Conservation (phyloP, 1,284 basidiomycete species). For the Melampsora americana region DNA sequence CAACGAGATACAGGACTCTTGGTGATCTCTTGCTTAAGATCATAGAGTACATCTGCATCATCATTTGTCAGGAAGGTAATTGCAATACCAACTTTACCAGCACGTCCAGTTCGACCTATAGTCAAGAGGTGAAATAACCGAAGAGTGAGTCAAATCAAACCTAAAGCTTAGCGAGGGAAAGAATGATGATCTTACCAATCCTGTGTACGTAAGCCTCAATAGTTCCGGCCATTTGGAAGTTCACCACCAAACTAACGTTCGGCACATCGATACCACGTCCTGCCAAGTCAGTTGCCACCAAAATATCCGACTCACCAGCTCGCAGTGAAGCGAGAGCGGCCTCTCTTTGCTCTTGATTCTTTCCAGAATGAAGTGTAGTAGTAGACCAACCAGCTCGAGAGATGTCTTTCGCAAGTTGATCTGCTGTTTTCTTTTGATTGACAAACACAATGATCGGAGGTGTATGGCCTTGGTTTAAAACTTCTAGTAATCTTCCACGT, state of each 20-base stretch:
- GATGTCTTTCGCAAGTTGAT: conserved; percentile 89
- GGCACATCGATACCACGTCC: conserved; percentile 98
- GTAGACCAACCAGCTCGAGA: conserved; percentile 80
- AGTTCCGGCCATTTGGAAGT: conserved; percentile 91
- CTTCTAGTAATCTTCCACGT: conserved; percentile 79
- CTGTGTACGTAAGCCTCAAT: conserved; percentile 97
- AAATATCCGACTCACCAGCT: conserved; percentile 73
- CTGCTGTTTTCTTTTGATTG: conserved; percentile 98
- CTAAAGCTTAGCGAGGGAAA: neutral
- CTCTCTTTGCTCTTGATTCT: conserved; percentile 95
- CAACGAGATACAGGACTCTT: conserved; percentile 91
- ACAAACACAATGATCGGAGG: conserved; percentile 98
- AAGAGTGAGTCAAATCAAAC: neutral
- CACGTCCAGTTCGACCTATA: conserved; percentile 77
- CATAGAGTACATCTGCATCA: conserved; percentile 96
- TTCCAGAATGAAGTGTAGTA: conserved; percentile 89
- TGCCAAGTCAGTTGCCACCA: conserved; percentile 95
- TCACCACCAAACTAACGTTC: conserved; percentile 91
- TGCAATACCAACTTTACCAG: conserved; percentile 85
- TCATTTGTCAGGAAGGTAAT: conserved; percentile 94
- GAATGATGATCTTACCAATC: conserved; percentile 64
- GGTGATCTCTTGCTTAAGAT: conserved; percentile 86
- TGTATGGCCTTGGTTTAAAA: conserved; percentile 72
- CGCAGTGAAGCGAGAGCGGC: conserved; percentile 81
- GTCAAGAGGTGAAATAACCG: no score